A percentile compares a stretch with the other conserved stretches of the same genome.
Evolutionary conservation across 805 yeast genomes (phyloP).

Genomic region (Wickerhamiella spandovensis): DNA sequence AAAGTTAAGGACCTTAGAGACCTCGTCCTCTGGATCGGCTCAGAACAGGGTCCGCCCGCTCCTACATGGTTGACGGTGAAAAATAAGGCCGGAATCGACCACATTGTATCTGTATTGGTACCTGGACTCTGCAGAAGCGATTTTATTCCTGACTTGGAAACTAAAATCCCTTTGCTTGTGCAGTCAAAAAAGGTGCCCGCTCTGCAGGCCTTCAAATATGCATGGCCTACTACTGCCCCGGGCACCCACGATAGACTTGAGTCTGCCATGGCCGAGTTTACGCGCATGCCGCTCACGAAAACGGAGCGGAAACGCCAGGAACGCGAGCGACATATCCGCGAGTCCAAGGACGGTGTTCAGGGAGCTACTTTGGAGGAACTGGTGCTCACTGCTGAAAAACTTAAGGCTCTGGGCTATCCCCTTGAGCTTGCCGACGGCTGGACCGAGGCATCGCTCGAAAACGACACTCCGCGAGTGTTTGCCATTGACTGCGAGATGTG

Average conservation of each 20-base stretch:
- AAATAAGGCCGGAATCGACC: conserved; percentile 36
- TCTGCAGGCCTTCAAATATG: conserved; percentile 30
- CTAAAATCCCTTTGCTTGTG: conserved; percentile 14
- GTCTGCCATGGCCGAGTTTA: conserved; percentile 42
- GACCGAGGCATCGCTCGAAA: conserved; percentile 26
- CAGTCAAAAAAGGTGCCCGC: conserved; percentile 21
- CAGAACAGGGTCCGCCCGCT: conserved; percentile 23
- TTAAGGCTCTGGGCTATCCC: conserved; percentile 8
- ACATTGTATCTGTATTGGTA: conserved; percentile 43
- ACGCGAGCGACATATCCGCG: conserved; percentile 17
- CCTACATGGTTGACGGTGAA: conserved; percentile 39
- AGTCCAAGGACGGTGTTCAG: conserved; percentile 16
- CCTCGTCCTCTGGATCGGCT: conserved; percentile 31
- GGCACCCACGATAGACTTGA: conserved; percentile 47
- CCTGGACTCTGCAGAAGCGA: conserved; percentile 42
- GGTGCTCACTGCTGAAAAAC: conserved; percentile 7
- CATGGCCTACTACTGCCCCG: conserved; percentile 46
- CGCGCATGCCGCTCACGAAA: conserved; percentile 43
- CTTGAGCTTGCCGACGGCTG: conserved; percentile 28
- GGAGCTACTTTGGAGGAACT: conserved; percentile 30
- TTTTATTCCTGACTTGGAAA: conserved; percentile 29
- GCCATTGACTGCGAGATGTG: conserved; percentile 96
- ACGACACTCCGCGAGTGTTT: conserved; percentile 25
- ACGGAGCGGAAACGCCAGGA: conserved; percentile 36
- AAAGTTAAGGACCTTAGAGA: conserved; percentile 31